Evolutionary conservation across 2,329 filamentous ascomycete genomes (phyloP), one percentile per base, ranked within the genome.

Genomic region (Talaromyces sp.): DNA sequence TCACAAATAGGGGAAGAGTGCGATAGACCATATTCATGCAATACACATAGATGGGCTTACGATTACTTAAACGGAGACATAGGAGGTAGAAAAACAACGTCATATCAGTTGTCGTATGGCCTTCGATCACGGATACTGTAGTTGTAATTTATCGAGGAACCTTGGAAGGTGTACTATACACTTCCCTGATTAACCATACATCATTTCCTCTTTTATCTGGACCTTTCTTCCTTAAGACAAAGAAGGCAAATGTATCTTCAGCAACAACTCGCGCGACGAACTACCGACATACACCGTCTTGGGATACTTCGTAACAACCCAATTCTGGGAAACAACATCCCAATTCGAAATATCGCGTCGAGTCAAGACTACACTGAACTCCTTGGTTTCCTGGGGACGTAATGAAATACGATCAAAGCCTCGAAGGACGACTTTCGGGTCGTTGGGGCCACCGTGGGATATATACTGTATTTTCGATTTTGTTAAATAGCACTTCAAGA

Each of bases 341-440:
- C 93, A 97, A 77, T 91, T 94, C 70, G 87, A 91, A 57, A 97
- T 64, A 69, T 97, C 93, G 57, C 90, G 84, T 36, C 92, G 82
- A 5, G 85, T 91, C 56, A 97, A 74, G 10, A 85, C 81, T 0
- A 83, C 85, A 1, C 72, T 79, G 77, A 94, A 95, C 1, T 80
- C 82, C 3, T 77, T 80, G 52, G 80, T 84, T 71, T 84, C 73
- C 13, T 89, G 89, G 0, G 89, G 81, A 2, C 82, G 78, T 61
- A 97, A 85, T 45, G 78, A 80, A 60, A 96, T 74, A 45, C 90
- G 84, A 60, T 95, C 89, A 66, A 97, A 97, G 43, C 87, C 87
- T 61, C 93, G 86, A 13, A 97, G 84, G 4, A 82, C 80, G 37
- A 82, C 74, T 58, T 77, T 77, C 5, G 84, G 80, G 67, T 97